These are phyloP conservation scores for Fusarium continuum DNA, from an alignment of 2,329 filamentous ascomycete genomes.

Conservation along the genomic window DNA sequence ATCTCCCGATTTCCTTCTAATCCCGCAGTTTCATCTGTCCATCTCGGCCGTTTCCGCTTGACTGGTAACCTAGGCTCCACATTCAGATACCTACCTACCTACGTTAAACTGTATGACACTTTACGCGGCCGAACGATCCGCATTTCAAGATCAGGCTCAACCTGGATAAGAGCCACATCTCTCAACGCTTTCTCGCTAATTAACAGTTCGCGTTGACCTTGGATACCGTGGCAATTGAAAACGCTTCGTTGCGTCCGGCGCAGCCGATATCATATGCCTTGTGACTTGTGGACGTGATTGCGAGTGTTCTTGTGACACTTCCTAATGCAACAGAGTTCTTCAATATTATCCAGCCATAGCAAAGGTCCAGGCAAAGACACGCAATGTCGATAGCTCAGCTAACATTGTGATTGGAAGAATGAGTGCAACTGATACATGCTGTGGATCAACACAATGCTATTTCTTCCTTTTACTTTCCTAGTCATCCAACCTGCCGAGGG, in stretches of 20 bases:
- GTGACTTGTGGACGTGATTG: constrained; percentile 7
- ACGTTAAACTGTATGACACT: neutral
- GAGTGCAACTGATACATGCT: neutral
- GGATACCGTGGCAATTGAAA: neutral
- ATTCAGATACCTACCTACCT: neutral
- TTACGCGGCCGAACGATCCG: constrained; percentile 14
- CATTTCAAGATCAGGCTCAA: neutral
- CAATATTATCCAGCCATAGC: neutral
- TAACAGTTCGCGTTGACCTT: neutral
- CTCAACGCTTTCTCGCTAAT: neutral
- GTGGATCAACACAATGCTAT: neutral
- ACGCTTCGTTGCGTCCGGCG: neutral
- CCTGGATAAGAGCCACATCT: neutral
- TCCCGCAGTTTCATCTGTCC: neutral
- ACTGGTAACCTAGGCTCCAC: constrained; percentile 15
- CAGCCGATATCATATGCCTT: neutral
- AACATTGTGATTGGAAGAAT: neutral
- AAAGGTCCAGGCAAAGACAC: too few relatives aligned
- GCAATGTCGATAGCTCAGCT: neutral
- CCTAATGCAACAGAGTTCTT: neutral
- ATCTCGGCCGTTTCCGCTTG: constrained; percentile 18
- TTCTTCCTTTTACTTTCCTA: neutral
- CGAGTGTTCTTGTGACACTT: constrained; percentile 4
- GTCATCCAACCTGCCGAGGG: neutral
- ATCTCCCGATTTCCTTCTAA: neutral